phyloP scores from a whole-genome alignment of 1,284 basidiomycete species.

The Rhodotorula sp. region DNA sequence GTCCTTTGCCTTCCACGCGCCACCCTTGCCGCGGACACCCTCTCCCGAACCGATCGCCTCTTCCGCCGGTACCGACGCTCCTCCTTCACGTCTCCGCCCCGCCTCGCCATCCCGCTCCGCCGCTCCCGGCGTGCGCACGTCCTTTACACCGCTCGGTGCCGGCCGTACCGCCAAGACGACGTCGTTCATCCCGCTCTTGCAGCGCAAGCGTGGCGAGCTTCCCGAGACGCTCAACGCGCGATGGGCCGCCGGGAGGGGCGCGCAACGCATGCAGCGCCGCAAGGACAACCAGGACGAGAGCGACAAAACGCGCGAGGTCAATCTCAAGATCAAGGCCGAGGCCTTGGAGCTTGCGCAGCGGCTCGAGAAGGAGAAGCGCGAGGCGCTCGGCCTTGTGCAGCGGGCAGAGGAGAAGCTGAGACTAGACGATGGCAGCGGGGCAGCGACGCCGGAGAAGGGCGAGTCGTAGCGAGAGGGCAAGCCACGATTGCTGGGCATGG shows the following conservation, averaged over 20 bases:
- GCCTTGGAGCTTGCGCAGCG: conserved; percentile 21
- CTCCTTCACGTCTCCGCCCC: conserved; percentile 48
- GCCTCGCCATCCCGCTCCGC: conserved; percentile 35
- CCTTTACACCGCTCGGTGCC: conserved; percentile 69
- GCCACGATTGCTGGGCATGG: background rate
- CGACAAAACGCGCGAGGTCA: conserved; percentile 27
- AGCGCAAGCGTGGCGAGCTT: conserved; percentile 66
- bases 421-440: background rate
- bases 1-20: conserved; percentile 48
- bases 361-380: conserved; percentile 7
- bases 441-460: background rate
- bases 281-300: conserved; percentile 22
- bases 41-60: background rate
- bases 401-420: background rate
- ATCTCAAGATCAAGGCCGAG: conserved; percentile 35
- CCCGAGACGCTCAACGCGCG: conserved; percentile 73
- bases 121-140: conserved; percentile 44
- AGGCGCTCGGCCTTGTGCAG: background rate
- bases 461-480: background rate
- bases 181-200: conserved; percentile 67
- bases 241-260: conserved; percentile 63
- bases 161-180: conserved; percentile 63
- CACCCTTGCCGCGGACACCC: background rate
- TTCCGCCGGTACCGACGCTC: conserved; percentile 1
- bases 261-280: conserved; percentile 36